phyloP scores from a whole-genome alignment of 2,329 filamentous ascomycete species.

The Polytolypa hystricis region DNA sequence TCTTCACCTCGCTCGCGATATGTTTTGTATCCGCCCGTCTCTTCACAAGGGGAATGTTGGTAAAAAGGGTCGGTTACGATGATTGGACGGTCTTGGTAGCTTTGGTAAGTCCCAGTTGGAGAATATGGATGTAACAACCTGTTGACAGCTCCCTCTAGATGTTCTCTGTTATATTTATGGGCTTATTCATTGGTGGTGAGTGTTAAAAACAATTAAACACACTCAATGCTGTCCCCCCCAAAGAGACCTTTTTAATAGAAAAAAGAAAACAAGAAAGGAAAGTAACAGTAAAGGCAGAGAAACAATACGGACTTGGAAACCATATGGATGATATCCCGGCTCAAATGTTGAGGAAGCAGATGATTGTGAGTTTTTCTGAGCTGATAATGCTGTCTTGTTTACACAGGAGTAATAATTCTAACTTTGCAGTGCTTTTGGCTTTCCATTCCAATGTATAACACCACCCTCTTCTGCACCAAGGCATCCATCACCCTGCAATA shows the following conservation, averaged over 20 bases:
- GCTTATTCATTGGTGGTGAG: slow-evolving; percentile 20
- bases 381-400: neutral
- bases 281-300: neutral
- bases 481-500: slow-evolving; percentile 27
- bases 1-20: slow-evolving; percentile 23
- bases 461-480: slow-evolving; percentile 24
- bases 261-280: neutral
- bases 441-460: slow-evolving; percentile 24
- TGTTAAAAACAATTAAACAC: slow-evolving; percentile 1
- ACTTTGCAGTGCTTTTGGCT: slow-evolving; percentile 21
- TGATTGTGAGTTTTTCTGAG: slow-evolving; percentile 4
- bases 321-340: neutral
- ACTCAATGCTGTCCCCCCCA: neutral
- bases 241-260: neutral
- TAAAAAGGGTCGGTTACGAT: slow-evolving; percentile 25
- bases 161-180: slow-evolving; percentile 23
- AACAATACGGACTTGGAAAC: slow-evolving; percentile 1
- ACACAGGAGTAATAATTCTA: neutral
- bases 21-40: slow-evolving; percentile 28
- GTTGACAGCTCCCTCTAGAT: slow-evolving; percentile 9
- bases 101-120: slow-evolving; percentile 15
- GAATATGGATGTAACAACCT: neutral
- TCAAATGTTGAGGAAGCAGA: slow-evolving; percentile 4
- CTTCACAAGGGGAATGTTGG: slow-evolving; percentile 26
- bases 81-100: slow-evolving; percentile 29